Evolutionary conservation across 768 basidiomycete species (phyloP), one percentile per base, ranked within the genome.

Genomic region (Leucosporidium creatinivorum): DNA sequence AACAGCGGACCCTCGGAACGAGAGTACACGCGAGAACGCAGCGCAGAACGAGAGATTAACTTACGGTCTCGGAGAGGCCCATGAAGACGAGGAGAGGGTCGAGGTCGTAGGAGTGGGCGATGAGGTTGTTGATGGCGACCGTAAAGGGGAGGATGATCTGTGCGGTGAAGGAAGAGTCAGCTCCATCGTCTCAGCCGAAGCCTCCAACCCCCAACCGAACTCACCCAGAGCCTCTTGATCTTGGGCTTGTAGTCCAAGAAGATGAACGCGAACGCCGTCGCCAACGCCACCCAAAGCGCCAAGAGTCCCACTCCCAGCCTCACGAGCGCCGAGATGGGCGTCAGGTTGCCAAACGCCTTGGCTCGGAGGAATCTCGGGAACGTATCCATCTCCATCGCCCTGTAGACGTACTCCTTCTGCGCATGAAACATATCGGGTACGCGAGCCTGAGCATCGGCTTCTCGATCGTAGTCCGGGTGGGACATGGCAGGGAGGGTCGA

Each of bases 291-390:
- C 94, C 96, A 98, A 18, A 98, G 84, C 52, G 86, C 82, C 69
- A 97, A 80, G 48, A 99, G 80, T 0, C 96, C 96, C 4, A 85
- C 79, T 64, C 93, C 84, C 65, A 99, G 85, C 65, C 94, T 83
- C 23, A 93, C 87, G 61, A 96, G 84, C 1, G 90, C 86, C 26
- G 89, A 89, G 72, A 96, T 83, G 23, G 93, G 92, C 3, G 96
- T 97, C 62, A 99, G 80, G 78, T 98, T 99, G 33, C 92, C 91
- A 76, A 97, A 98, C n/a, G 93, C 93, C 80, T 98, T 99, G 3
- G 91, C 87, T 67, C 96, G 84, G 58, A 99, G 81, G 83, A 99
- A 98, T 8, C 94, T 84, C 47, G 80, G 79, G 74, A 79, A 81
- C 56, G 77, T 77, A 67, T 81, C 80, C 31, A 57, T 52, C 66